Base-by-base conservation (phyloP, 2,329 filamentous ascomycete genomes). In the Cercospora sojina region DNA sequence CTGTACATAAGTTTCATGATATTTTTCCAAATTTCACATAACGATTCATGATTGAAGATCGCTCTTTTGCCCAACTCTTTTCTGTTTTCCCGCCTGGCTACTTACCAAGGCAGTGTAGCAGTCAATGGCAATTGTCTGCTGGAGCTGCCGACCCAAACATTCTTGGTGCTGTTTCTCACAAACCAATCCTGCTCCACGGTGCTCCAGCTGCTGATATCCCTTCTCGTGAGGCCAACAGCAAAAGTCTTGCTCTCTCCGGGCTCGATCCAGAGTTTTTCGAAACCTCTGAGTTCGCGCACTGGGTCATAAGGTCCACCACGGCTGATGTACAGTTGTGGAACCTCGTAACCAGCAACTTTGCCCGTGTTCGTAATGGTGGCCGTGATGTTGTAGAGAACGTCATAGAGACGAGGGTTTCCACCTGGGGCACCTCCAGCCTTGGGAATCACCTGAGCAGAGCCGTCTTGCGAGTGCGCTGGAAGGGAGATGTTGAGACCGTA, bases 341-440 rank as follows among this genome's bases (percentile, higher is more conserved):
- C 83, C 67, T 86, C 84, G 41, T 84, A 81, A 51, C 84, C 84
- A 8, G 72, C 73, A 38, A 84, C 74, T 5, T 73, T 71, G 31
- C 84, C 84, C 1, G 82, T 84, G 76, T 86, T 86, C 70, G 83
- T 88, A 69, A 94, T 83, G 16, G 85, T 87, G 0, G 87, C 87
- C 1, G 85, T 85, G 20, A 91, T 85, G 13, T 82, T 86, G 81
- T 89, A 92, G 57, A 92, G 72, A 0, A 87, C 80, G 64, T 92
- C 89, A 80, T 86, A 92, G 1, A 92, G 83, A 62, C 79, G 78
- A 2, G 85, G 83, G 74, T 88, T 88, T 32, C 87, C 87, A 61
- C 85, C 85, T 77, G 83, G 76, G 74, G 80, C 83, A 79, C 92
- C 89, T 60, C 88, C 87, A 31, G 89, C 90, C 0, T 88, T 83